These are phyloP conservation scores for Hortiboletus flavorubellus DNA, from an alignment of 768 basidiomycete genomes.

Conservation along the genomic window DNA sequence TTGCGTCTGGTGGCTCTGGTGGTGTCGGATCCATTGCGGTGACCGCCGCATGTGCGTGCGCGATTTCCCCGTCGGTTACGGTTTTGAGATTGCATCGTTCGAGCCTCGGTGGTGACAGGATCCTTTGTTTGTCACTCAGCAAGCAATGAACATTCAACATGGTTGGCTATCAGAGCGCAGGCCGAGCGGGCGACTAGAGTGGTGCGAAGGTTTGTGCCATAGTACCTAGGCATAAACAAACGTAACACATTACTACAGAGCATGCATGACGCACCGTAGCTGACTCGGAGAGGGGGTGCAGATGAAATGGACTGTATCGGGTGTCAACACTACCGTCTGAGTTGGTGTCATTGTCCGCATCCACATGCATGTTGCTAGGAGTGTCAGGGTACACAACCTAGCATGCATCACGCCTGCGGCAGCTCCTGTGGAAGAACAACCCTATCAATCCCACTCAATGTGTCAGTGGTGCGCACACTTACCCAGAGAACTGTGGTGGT, in stretches of 20 bases:
- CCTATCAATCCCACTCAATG: background rate
- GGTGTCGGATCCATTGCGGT: background rate
- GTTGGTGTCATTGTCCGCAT: slow-evolving; percentile 28
- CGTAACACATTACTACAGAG: too few relatives aligned
- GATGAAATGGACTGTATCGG: too few relatives aligned
- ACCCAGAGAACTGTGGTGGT: slow-evolving; percentile 69
- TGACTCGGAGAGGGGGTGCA: too few relatives aligned
- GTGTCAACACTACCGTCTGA: too few relatives aligned
- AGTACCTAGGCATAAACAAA: too few relatives aligned
- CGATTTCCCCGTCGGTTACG: slow-evolving; percentile 17
- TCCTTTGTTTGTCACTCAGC: too few relatives aligned
- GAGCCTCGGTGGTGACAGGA: slow-evolving; percentile 11
- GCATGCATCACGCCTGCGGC: slow-evolving; percentile 66
- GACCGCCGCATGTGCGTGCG: too few relatives aligned
- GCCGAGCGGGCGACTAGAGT: too few relatives aligned
- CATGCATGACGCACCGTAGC: too few relatives aligned
- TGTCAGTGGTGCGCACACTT: slow-evolving; percentile 18
- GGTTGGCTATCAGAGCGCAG: too few relatives aligned
- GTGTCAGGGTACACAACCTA: slow-evolving; percentile 53
- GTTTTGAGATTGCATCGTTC: background rate
- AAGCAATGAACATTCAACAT: too few relatives aligned
- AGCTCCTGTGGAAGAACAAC: slow-evolving; percentile 41
- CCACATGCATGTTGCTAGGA: slow-evolving; percentile 55
- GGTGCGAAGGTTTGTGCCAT: too few relatives aligned
- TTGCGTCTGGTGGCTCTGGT: background rate